These are phyloP conservation scores for Curvularia sp. DNA, from an alignment of 2,329 filamentous ascomycete species.

Conservation along the genomic window DNA sequence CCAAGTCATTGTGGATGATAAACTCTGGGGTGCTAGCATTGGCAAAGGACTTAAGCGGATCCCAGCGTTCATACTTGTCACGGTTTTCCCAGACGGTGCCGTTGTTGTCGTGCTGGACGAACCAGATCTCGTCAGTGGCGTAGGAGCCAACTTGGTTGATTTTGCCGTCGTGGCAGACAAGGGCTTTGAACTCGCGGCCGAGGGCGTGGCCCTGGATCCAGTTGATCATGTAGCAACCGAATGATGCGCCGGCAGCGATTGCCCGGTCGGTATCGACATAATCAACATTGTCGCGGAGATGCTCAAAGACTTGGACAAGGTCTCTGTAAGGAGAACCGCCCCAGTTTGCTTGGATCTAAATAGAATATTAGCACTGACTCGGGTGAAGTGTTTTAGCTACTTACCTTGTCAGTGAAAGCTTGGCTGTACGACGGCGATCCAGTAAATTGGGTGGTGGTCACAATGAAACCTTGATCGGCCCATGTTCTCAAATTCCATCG, in stretches of 20 bases:
- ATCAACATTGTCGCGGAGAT: slow-evolving; percentile 69
- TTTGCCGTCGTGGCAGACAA: slow-evolving; percentile 87
- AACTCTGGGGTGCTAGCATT: slow-evolving; percentile 88
- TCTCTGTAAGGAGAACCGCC: slow-evolving; percentile 84
- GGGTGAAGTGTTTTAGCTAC: neutral
- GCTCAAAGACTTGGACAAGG: slow-evolving; percentile 78
- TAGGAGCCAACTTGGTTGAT: slow-evolving; percentile 65
- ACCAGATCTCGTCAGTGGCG: slow-evolving; percentile 61
- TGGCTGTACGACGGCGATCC: slow-evolving; percentile 84
- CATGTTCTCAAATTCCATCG: slow-evolving; percentile 86
- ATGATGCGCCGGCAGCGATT: slow-evolving; percentile 72
- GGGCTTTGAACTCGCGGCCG: slow-evolving; percentile 83
- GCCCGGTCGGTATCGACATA: slow-evolving; percentile 75
- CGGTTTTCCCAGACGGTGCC: slow-evolving; percentile 50
- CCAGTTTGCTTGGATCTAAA: slow-evolving; percentile 75
- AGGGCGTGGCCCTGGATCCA: slow-evolving; percentile 90
- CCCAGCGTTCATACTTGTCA: slow-evolving; percentile 64
- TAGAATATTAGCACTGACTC: neutral
- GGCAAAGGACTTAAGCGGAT: slow-evolving; percentile 63
- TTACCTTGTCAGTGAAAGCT: slow-evolving; percentile 70
- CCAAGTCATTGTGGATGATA: slow-evolving; percentile 85
- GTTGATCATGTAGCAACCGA: slow-evolving; percentile 61
- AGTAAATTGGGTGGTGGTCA: slow-evolving; percentile 81
- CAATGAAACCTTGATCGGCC: slow-evolving; percentile 86
- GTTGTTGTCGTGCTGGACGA: slow-evolving; percentile 57